phyloP scores from a whole-genome alignment of 805 yeast species.

The Cyberlindnera euphorbiae region DNA sequence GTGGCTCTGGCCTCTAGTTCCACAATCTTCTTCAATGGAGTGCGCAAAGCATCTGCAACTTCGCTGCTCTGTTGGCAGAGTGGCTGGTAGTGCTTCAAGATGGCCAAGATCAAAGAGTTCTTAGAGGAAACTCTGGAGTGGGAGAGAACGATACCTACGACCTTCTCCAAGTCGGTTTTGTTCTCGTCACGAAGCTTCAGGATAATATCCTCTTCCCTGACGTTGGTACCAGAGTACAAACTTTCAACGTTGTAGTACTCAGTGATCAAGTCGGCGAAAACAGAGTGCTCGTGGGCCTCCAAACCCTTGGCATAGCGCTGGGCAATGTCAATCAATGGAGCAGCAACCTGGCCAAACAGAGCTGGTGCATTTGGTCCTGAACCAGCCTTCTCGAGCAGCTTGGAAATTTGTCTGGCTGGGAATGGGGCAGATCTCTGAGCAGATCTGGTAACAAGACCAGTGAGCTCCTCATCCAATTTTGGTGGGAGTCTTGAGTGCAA shows the following conservation, averaged over 20 bases:
- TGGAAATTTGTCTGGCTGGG: constrained; percentile 84
- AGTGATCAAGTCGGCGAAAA: constrained; percentile 62
- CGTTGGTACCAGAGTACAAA: constrained; percentile 69
- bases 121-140: constrained; percentile 93
- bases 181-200: constrained; percentile 84
- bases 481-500: constrained; percentile 85
- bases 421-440: constrained; percentile 69
- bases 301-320: constrained; percentile 69
- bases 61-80: constrained; percentile 66
- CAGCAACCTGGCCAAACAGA: constrained; percentile 54
- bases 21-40: constrained; percentile 71
- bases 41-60: constrained; percentile 63
- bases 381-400: constrained; percentile 59
- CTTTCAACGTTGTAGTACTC: constrained; percentile 76
- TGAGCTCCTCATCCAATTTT: constrained; percentile 64
- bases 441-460: constrained; percentile 62
- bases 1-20: constrained; percentile 87
- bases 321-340: constrained; percentile 72
- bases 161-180: constrained; percentile 68
- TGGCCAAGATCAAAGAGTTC: constrained; percentile 83
- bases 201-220: constrained; percentile 85
- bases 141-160: constrained; percentile 70
- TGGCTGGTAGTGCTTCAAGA: constrained; percentile 77
- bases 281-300: constrained; percentile 75
- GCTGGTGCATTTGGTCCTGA: constrained; percentile 48